Percentiles rank a stretch among this genome's conserved stretches.
phyloP scores from a whole-genome alignment of 1,139 yeast genomes.

The Blastobotrys indianensis region DNA sequence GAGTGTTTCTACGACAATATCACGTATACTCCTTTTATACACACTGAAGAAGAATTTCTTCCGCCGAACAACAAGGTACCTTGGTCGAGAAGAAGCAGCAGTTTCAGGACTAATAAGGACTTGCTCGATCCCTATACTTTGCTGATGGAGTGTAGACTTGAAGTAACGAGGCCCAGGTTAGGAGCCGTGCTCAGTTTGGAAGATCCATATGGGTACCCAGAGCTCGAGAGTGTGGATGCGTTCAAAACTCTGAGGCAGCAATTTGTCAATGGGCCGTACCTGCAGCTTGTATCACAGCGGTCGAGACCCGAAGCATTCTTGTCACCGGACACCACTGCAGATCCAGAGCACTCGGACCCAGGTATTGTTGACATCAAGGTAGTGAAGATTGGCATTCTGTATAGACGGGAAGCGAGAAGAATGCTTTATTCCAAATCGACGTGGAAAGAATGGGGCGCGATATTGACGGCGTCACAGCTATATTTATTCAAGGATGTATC shows the following conservation, averaged over 20 bases:
- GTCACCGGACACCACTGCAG: slow-evolving; percentile 22
- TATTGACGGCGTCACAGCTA: slow-evolving; percentile 38
- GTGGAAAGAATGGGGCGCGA: slow-evolving; percentile 41
- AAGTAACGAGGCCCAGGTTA: slow-evolving; percentile 33
- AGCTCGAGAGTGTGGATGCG: slow-evolving; percentile 24
- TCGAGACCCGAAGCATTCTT: slow-evolving; percentile 36
- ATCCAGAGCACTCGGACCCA: slow-evolving; percentile 31
- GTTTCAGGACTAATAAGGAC: slow-evolving; percentile 31
- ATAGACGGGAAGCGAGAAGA: slow-evolving; percentile 35
- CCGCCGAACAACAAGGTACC: slow-evolving; percentile 14
- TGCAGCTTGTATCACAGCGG: slow-evolving; percentile 35
- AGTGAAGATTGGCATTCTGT: slow-evolving; percentile 37
- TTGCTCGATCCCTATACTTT: slow-evolving; percentile 37
- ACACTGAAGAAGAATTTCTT: slow-evolving; percentile 33
- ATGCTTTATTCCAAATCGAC: slow-evolving; percentile 29
- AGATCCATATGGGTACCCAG: slow-evolving; percentile 30
- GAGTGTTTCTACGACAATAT: slow-evolving; percentile 60
- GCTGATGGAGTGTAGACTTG: slow-evolving; percentile 35
- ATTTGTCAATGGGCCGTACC: slow-evolving; percentile 32
- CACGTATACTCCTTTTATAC: slow-evolving; percentile 48
- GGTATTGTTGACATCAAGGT: slow-evolving; percentile 38
- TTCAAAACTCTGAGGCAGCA: slow-evolving; percentile 28
- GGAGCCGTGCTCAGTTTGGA: slow-evolving; percentile 24
- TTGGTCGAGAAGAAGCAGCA: slow-evolving; percentile 21
- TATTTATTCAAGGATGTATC: slow-evolving; percentile 38